These are phyloP conservation scores for Apostasia shenzhenica DNA, from an alignment of 106 monocot genomes.

Conservation along the genomic window DNA sequence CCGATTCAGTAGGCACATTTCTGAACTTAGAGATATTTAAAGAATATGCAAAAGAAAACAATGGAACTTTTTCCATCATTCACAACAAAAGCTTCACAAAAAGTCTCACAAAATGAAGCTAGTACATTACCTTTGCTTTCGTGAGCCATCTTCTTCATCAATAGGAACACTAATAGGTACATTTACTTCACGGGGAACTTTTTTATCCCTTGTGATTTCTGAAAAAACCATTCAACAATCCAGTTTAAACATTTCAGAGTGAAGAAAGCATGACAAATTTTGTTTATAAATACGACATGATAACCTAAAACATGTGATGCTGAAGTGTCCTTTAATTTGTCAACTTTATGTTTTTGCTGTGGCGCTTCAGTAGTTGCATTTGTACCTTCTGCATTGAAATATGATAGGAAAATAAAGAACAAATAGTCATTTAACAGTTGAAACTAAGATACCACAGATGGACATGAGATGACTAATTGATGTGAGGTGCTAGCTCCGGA, in stretches of 20 bases:
- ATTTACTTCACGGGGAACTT: not conserved
- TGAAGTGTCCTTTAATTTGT: conserved; percentile 1
- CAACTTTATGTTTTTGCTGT: not conserved
- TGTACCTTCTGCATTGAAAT: conserved; percentile 15
- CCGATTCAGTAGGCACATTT: too few species aligned
- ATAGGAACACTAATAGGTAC: not conserved
- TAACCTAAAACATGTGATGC: conserved; percentile 17
- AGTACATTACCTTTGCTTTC: conserved; percentile 55
- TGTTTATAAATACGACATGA: not conserved
- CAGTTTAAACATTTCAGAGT: not conserved
- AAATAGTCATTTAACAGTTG: too few species aligned
- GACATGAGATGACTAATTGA: too few species aligned
- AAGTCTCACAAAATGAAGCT: too few species aligned
- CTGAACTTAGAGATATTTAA: too few species aligned
- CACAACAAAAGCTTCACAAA: too few species aligned
- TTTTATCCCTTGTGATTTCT: conserved; percentile 13
- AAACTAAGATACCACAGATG: too few species aligned
- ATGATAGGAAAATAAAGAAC: not conserved
- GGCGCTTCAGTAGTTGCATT: conserved; percentile 9
- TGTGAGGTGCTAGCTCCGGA: too few species aligned
- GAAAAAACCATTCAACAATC: conserved; percentile 9
- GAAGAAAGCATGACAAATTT: not conserved
- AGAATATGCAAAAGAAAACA: too few species aligned
- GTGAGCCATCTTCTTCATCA: conserved; percentile 41
- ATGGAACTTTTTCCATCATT: too few species aligned